Evolutionary conservation across 1,139 yeast species (phyloP).

Genomic region (Wickerhamomyces sp.): DNA sequence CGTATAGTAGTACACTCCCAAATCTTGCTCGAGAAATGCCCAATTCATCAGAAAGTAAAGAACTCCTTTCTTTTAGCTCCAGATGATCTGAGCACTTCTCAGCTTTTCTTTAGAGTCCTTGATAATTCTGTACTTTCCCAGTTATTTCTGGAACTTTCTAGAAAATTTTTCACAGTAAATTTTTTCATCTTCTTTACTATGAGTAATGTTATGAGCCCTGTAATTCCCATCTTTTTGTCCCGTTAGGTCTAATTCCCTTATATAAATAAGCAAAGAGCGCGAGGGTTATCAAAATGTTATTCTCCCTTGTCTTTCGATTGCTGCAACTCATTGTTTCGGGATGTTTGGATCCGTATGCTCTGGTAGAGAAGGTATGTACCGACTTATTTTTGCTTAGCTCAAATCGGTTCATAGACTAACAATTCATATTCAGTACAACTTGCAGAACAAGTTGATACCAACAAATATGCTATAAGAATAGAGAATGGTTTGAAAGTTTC

Average conservation of each 20-base stretch:
- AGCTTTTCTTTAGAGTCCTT: not conserved
- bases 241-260: no score
- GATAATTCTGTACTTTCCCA: not conserved
- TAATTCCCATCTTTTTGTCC: not conserved
- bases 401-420: not conserved
- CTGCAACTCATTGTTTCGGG: not conserved
- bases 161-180: constrained; percentile 3
- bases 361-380: constrained; percentile 39
- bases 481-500: constrained; percentile 61
- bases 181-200: not conserved
- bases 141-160: constrained; percentile 2
- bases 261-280: no score
- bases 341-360: constrained; percentile 58
- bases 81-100: not conserved
- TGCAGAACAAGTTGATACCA: constrained; percentile 58
- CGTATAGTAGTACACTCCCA: no score
- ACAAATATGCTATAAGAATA: constrained; percentile 57
- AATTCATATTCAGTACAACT: constrained; percentile 30
- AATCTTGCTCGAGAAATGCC: not conserved
- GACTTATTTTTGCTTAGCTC: not conserved
- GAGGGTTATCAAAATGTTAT: no score
- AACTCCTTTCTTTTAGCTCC: not conserved
- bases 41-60: not conserved
- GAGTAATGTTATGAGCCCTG: not conserved
- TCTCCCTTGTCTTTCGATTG: no score